phyloP scores from a whole-genome alignment of 176 grass and related monocot species.

The Coix lacrymajobi region DNA sequence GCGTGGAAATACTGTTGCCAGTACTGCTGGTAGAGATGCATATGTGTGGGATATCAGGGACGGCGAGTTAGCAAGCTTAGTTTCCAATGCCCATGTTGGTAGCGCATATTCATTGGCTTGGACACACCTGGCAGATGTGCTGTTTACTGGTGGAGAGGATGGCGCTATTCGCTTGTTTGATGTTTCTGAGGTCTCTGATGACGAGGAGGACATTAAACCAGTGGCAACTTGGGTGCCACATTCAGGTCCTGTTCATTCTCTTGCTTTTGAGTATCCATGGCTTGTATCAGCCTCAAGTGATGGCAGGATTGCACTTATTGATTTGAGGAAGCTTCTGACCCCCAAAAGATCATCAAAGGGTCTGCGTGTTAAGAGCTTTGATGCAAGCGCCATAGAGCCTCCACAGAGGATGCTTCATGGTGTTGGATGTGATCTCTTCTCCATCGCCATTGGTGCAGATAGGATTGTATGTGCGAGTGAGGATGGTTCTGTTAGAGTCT shows the following conservation, averaged over 20 bases:
- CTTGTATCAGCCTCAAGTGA: constrained; percentile 80
- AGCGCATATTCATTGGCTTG: constrained; percentile 65
- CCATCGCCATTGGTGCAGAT: constrained; percentile 59
- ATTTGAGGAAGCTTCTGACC: constrained; percentile 72
- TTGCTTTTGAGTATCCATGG: constrained; percentile 96
- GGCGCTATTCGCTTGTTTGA: constrained; percentile 70
- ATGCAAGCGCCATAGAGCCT: constrained; percentile 53
- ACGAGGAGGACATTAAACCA: constrained; percentile 58
- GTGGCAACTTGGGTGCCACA: constrained; percentile 85
- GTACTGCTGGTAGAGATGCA: constrained; percentile 68
- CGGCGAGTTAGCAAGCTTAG: constrained; percentile 44
- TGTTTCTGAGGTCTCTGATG: constrained; percentile 28
- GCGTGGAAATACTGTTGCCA: constrained; percentile 66
- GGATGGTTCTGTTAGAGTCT: constrained; percentile 75
- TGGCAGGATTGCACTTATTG: constrained; percentile 75
- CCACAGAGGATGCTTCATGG: constrained; percentile 92
- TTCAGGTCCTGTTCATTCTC: constrained; percentile 65
- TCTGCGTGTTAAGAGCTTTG: constrained; percentile 19
- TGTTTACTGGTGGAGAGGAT: constrained; percentile 91
- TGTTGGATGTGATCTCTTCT: constrained; percentile 81
- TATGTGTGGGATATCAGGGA: constrained; percentile 75
- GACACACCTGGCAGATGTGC: constrained; percentile 49
- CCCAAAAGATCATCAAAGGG: constrained; percentile 29
- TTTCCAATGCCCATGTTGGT: constrained; percentile 73
- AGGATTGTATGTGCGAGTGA: constrained; percentile 92